Base-by-base conservation (phyloP, 768 basidiomycete genomes). In the Pleurotus tuoliensis region DNA sequence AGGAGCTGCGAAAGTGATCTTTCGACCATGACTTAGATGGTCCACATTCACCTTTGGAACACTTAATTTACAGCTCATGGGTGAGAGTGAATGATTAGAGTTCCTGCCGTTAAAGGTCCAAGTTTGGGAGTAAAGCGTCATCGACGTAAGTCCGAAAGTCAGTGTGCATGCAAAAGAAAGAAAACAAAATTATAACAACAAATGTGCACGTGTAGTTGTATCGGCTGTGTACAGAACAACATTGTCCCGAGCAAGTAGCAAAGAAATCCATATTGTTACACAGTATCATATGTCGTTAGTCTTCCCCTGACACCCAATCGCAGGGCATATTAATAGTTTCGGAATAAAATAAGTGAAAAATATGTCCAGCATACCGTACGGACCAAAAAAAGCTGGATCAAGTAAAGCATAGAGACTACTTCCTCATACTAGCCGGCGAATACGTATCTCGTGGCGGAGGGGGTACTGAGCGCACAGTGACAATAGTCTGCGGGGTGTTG, bases 1-100 rank as follows among this genome's bases (percentile, higher is more conserved):
- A 75, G 73, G 12, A 88, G 86, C 24, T 88, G 87, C 69, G 82
- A 90, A 90, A 70, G 72, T 80, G 39, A 83, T 91, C 65, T 76
- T 89, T 65, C 51, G 38, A 46, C 78, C 94, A 98, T 61, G 92
- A 96, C 47, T 94, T 93, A 1, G 92, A 81, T 78, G 2, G 72
- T 91, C 2, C 89, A 94, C 61, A 90, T 92, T 49, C 74, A 87
- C 55, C 66, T 91, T 52, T 87, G 83, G 9, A 79, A 74, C 48
- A 86, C 90, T 48, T 25, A 25, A 76, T 94, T 30, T 87, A 86
- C 4, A 93, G 92, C 65, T 80, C 85, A 18, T 97, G 92, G 87
- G 81, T 3, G 80, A 87, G 64, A 76, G 76, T 40, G 90, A 97
- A 66, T 96, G 94, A 94, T 75, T 72, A 16, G 80, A 84, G 45